Percentiles rank a stretch among this genome's conserved stretches.
Evolutionary conservation across 495 filamentous ascomycete species (phyloP).

Genomic region (Ramalina intermedia): DNA sequence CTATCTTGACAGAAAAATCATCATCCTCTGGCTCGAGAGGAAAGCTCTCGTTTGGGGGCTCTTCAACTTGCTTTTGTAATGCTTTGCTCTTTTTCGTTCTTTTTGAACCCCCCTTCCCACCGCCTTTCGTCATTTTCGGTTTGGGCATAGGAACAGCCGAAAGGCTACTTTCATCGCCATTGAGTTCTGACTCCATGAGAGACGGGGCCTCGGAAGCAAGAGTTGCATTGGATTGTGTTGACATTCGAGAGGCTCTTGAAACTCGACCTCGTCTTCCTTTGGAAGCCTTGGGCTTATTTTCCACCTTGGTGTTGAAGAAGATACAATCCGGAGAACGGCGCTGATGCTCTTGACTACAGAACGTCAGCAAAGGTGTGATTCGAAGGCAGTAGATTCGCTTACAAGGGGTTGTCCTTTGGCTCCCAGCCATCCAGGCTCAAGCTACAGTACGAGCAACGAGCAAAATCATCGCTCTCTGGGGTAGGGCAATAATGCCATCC

Average conservation of each 20-base stretch:
- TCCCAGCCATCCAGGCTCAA: constrained; percentile 86
- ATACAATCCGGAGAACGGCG: constrained; percentile 62
- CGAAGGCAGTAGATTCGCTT: constrained; percentile 22
- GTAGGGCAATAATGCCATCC: constrained; percentile 90
- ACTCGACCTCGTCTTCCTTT: constrained; percentile 36
- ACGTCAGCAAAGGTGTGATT: constrained; percentile 18
- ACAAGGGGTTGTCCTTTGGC: constrained; percentile 75
- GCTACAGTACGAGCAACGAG: constrained; percentile 76
- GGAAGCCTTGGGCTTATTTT: constrained; percentile 35
- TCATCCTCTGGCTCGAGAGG: constrained; percentile 23
- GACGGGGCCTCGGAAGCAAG: constrained; percentile 38
- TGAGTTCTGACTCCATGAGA: constrained; percentile 29
- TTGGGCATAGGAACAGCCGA: constrained; percentile 34
- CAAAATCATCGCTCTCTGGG: constrained; percentile 65
- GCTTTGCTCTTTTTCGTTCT: constrained; percentile 26
- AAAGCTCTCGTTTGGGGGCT: constrained; percentile 35
- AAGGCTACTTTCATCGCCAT: constrained; percentile 56
- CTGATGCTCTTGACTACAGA: constrained; percentile 65
- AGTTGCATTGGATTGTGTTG: constrained; percentile 49
- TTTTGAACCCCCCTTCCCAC: constrained; percentile 36
- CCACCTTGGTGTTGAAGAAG: constrained; percentile 53
- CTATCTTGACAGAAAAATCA: constrained; percentile 27
- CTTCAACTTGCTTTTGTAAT: constrained; percentile 42
- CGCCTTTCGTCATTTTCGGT: constrained; percentile 32
- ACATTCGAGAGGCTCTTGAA: constrained; percentile 59